Evolutionary conservation across 2,329 filamentous ascomycete genomes (phyloP), one percentile per base, ranked within the genome.

Genomic region (Passalora sequoiae): DNA sequence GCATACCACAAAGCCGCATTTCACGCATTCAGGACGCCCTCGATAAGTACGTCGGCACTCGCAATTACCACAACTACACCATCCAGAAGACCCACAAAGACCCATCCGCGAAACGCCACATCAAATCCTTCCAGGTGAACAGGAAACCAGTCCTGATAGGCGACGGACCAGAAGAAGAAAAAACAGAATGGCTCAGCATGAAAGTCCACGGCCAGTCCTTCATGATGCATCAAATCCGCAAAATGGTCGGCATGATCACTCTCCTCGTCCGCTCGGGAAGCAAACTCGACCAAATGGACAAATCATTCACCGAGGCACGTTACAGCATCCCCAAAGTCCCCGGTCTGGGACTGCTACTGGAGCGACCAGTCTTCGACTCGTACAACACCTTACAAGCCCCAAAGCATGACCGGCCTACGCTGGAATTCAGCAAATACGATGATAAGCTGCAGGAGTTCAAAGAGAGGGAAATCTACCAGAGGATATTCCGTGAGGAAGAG

Each of bases 141-240:
- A 70, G 72, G 3, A 72, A 77, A 39, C 88, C 89, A 1, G 62
- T 66, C 21, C 49, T 65, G 6, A 65, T 65, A 25, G 60, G 62
- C 32, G 62, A 62, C 8, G 60, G 57, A 1, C 45, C 51, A 4
- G 60, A 61, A 27, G 54, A 53, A n/a, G 55, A 60, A 13, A 82
- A 91, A 61, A 96, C 89, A 1, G 86, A 98, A 71, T 98, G 92
- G 92, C 74, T 98, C 4, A 92, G 85, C 31, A 74, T 97, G 54
- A 95, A 94, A 64, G 89, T 98, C 17, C 92, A 98, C 66, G 92
- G 92, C 0, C 92, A 98, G 68, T 91, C 84, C 61, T 98, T 98
- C 75, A 98, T 98, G 92, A 98, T 98, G 92, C 92, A 98, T 67
- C 92, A 98, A 70, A 98, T 98, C 66, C 84, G 92, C 60, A 98